Evolutionary conservation across 176 grass and related monocot genomes (phyloP).

Genomic region (Musa itinerans): DNA sequence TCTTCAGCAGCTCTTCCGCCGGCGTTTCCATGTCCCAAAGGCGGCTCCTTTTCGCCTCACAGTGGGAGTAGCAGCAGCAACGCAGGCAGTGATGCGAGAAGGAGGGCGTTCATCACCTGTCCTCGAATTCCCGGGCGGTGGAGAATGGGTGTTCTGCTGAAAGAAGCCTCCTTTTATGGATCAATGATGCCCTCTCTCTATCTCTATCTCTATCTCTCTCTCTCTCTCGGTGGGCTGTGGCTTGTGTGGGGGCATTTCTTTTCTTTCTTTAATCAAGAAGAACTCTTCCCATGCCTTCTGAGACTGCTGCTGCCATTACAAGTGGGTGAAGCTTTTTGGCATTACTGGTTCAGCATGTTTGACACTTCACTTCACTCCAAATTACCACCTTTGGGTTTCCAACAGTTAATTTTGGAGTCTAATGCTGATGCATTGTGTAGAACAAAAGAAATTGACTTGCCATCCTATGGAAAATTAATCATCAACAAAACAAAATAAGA

Average conservation of each 20-base stretch:
- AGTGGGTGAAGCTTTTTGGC: no score
- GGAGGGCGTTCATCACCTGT: background rate
- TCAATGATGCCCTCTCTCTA: slow-evolving; percentile 3
- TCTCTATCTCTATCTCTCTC: background rate
- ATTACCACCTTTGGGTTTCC: no score
- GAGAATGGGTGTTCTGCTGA: slow-evolving; percentile 18
- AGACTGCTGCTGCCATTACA: no score
- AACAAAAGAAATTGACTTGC: no score
- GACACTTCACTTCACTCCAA: no score
- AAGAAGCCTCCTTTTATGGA: slow-evolving; percentile 5
- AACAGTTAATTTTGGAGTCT: no score
- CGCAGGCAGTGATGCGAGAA: slow-evolving; percentile 6
- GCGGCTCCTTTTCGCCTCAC: background rate
- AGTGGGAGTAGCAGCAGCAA: background rate
- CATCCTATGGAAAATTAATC: no score
- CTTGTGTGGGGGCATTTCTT: no score
- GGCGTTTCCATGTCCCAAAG: slow-evolving; percentile 36
- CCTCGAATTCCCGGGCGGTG: background rate
- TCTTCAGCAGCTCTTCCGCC: slow-evolving; percentile 72
- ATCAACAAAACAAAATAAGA: no score
- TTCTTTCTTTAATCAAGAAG: background rate
- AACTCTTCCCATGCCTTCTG: background rate
- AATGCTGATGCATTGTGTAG: no score
- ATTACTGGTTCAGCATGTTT: no score
- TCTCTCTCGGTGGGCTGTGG: background rate